Conservation (phyloP, 495 filamentous ascomycete species). For the Chaetomium fimeti region DNA sequence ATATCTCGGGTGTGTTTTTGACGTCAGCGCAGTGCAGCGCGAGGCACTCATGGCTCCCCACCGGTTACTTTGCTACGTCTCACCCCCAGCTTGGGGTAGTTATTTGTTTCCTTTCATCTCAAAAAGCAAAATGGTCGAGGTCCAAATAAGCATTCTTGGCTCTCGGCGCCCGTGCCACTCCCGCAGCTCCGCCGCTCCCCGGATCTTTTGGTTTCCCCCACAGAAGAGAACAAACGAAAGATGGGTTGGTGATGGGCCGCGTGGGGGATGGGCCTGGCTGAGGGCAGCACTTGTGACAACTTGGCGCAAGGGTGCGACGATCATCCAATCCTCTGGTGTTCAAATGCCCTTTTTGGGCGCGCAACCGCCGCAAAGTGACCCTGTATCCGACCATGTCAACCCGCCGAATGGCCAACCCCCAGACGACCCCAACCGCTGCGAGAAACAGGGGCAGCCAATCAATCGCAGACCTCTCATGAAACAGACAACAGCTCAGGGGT, state of each 20-base stretch:
- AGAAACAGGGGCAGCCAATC: constrained; percentile 3
- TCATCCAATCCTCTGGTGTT: constrained; percentile 4
- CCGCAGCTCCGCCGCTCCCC: not conserved
- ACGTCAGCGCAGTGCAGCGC: no score
- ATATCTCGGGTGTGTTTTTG: not conserved
- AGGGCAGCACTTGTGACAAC: not conserved
- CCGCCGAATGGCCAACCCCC: not conserved
- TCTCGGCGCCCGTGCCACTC: not conserved
- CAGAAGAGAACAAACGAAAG: no score
- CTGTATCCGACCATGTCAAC: not conserved
- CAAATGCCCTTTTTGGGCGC: not conserved
- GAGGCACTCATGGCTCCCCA: no score
- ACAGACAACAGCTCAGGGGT: constrained; percentile 2
- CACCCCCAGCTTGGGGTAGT: not conserved
- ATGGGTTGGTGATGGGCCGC: not conserved
- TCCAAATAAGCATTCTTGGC: not conserved
- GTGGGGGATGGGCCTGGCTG: not conserved
- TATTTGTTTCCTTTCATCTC: not conserved
- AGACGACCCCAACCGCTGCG: not conserved
- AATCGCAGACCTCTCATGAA: not conserved
- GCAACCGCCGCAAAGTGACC: not conserved
- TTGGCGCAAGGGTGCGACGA: not conserved
- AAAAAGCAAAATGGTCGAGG: not conserved
- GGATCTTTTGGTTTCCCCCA: not conserved
- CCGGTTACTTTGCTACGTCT: not conserved